Conservation (phyloP, 805 yeast genomes). For the Teunomyces cretensis region DNA sequence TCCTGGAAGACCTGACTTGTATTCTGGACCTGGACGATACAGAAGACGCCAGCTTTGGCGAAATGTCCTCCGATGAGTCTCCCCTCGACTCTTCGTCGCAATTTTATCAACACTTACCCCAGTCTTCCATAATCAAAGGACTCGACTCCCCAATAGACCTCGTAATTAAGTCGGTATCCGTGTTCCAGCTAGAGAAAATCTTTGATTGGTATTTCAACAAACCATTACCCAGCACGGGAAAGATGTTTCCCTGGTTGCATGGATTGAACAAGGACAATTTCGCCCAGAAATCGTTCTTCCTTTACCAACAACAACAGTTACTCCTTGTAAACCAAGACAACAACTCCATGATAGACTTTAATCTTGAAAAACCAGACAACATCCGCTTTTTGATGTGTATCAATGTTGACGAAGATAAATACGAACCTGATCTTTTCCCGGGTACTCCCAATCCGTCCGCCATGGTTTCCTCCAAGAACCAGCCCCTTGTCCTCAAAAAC, state of each 20-base stretch:
- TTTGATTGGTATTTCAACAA: constrained; percentile 40
- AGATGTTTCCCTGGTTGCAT: constrained; percentile 90
- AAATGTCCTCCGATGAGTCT: not conserved
- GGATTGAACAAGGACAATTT: constrained; percentile 62
- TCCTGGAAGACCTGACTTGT: constrained; percentile 13
- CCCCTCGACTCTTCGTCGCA: constrained; percentile 2
- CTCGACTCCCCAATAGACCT: not conserved
- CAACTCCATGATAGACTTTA: constrained; percentile 6
- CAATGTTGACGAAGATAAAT: constrained; percentile 12
- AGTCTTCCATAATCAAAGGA: not conserved
- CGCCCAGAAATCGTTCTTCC: constrained; percentile 51
- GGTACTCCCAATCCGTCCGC: not conserved
- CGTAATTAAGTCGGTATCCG: constrained; percentile 14
- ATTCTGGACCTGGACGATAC: constrained; percentile 10
- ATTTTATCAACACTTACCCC: not conserved
- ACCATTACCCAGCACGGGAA: constrained; percentile 58
- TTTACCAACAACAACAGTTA: constrained; percentile 26
- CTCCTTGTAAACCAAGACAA: not conserved
- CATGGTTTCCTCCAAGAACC: not conserved
- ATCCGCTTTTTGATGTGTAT: constrained; percentile 44
- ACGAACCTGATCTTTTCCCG: not conserved
- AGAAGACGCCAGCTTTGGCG: not conserved
- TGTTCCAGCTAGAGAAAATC: constrained; percentile 15
- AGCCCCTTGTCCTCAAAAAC: constrained; percentile 42
- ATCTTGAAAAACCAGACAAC: constrained; percentile 21